These are phyloP conservation scores for Colletotrichum lupini DNA, from an alignment of 2,329 filamentous ascomycete genomes.

Conservation along the genomic window DNA sequence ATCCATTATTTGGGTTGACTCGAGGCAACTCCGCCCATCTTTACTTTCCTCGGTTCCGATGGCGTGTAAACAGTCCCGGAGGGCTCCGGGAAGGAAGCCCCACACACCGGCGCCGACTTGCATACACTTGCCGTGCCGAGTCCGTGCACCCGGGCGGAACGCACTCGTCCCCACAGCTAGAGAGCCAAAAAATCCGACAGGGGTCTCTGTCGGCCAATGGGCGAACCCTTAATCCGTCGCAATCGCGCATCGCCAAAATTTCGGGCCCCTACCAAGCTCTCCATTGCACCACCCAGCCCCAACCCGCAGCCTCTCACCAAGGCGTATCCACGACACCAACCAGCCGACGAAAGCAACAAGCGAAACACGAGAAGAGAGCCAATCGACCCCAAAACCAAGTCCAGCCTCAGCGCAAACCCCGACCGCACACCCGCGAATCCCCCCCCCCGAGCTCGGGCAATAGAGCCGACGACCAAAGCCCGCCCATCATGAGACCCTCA, in stretches of 20 bases:
- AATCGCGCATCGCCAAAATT: conserved; percentile 35
- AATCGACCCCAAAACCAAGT: background rate
- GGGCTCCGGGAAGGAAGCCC: too few relatives aligned
- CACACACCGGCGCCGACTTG: background rate
- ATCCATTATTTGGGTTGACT: background rate
- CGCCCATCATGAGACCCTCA: conserved; percentile 72
- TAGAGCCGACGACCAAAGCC: background rate
- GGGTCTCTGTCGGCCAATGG: conserved; percentile 5
- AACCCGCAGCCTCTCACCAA: background rate
- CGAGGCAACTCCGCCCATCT: background rate
- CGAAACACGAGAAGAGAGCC: background rate
- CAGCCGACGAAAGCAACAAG: background rate
- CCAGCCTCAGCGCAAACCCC: background rate
- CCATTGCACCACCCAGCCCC: background rate
- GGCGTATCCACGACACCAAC: background rate
- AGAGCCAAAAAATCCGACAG: background rate
- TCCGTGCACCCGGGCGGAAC: too few relatives aligned
- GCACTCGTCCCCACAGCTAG: background rate
- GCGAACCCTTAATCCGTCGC: conserved; percentile 28
- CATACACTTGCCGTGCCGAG: too few relatives aligned
- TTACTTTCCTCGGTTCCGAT: background rate
- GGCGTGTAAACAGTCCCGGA: background rate
- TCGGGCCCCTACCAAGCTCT: conserved; percentile 4
- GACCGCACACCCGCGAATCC: background rate
- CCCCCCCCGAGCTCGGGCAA: background rate